These are phyloP conservation scores for Paramecium pentaurelia DNA, from an alignment of 73 alveolate genomes.

Conservation along the genomic window DNA sequence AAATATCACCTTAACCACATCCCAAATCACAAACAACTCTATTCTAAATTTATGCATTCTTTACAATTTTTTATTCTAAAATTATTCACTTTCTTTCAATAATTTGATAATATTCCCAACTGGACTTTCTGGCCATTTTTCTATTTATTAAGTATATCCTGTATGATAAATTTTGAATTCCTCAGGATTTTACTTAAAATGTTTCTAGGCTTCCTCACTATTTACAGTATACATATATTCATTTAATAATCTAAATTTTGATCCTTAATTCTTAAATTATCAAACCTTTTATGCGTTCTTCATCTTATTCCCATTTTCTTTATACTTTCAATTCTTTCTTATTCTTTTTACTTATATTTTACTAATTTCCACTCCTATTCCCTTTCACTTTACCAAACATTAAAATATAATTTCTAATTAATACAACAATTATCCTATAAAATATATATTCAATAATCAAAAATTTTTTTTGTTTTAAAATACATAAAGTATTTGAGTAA, in stretches of 20 bases:
- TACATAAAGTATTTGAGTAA: neutral
- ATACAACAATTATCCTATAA: neutral
- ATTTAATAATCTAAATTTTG: conserved; percentile 84
- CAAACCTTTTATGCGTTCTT: neutral
- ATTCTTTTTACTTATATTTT: neutral
- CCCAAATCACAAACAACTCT: conserved; percentile 88
- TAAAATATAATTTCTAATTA: neutral
- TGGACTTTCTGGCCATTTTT: conserved; percentile 93
- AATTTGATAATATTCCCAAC: conserved; percentile 74
- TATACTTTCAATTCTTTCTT: neutral
- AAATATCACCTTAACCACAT: conserved; percentile 88
- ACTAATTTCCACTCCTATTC: neutral
- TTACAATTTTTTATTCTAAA: conserved; percentile 56
- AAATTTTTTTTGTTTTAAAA: neutral
- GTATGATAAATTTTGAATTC: conserved; percentile 79
- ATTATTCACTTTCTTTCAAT: conserved; percentile 62
- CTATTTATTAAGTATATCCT: conserved; percentile 79
- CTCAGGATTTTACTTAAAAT: conserved; percentile 75
- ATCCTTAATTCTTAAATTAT: conserved; percentile 7
- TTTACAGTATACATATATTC: conserved; percentile 86
- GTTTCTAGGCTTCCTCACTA: conserved; percentile 70
- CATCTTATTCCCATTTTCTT: neutral
- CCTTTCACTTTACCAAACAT: neutral
- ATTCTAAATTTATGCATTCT: neutral
- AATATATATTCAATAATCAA: neutral